A percentile compares a stretch with the other conserved stretches of the same genome.
phyloP scores from a whole-genome alignment of 2,329 filamentous ascomycete species.

The Aspergillus pseudonomiae region DNA sequence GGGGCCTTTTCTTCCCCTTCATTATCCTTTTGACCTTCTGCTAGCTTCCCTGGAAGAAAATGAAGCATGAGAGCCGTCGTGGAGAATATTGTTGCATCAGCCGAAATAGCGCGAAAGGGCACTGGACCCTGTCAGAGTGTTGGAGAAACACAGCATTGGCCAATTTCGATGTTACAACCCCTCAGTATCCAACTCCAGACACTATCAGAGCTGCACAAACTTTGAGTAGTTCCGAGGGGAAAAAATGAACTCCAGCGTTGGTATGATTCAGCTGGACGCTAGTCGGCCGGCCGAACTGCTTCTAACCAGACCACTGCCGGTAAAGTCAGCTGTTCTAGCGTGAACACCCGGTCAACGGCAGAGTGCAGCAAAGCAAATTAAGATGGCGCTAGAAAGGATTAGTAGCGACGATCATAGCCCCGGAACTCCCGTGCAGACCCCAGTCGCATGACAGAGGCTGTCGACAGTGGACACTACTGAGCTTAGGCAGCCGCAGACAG shows the following conservation, averaged over 20 bases:
- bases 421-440: constrained; percentile 38
- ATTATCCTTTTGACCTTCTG: constrained; percentile 4
- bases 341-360: constrained; percentile 37
- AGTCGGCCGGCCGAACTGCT: constrained; percentile 17
- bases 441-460: constrained; percentile 27
- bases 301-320: constrained; percentile 27
- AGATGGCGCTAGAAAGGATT: constrained; percentile 39
- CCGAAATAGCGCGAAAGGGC: constrained; percentile 14
- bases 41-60: constrained; percentile 11
- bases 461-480: constrained; percentile 35
- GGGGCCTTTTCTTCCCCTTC: constrained; percentile 7
- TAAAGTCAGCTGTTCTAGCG: constrained; percentile 36
- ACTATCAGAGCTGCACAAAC: constrained; percentile 28
- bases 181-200: constrained; percentile 24
- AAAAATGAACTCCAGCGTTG: constrained; percentile 21
- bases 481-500: constrained; percentile 27
- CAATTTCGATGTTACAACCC: constrained; percentile 33
- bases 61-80: constrained; percentile 20
- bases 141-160: constrained; percentile 33
- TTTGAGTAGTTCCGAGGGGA: constrained; percentile 25
- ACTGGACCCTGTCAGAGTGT: constrained; percentile 23
- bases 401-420: constrained; percentile 35
- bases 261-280: constrained; percentile 18
- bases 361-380: constrained; percentile 38
- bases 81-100: constrained; percentile 29